A percentile compares a stretch with the other conserved stretches of the same genome.
These are phyloP conservation scores for Blastomyces emzantsi DNA, from an alignment of 2,329 filamentous ascomycete species.

Conservation along the genomic window DNA sequence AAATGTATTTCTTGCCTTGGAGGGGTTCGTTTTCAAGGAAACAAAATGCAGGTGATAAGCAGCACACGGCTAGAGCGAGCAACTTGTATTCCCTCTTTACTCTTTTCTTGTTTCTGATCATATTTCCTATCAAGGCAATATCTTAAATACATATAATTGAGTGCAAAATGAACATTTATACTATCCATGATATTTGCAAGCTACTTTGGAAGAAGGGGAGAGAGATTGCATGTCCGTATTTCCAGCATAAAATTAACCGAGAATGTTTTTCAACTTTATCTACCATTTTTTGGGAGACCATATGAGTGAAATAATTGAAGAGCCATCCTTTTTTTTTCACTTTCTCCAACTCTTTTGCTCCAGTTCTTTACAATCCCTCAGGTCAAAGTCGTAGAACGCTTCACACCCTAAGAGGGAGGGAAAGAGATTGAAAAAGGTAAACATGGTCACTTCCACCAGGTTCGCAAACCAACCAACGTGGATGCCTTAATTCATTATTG, in stretches of 20 bases:
- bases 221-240: neutral
- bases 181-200: neutral
- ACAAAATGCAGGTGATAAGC: neutral
- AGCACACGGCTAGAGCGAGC: neutral
- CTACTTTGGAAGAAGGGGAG: neutral
- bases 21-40: neutral
- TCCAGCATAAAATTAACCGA: neutral
- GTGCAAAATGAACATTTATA: neutral
- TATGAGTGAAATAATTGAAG: neutral
- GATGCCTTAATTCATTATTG: no score
- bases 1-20: no score
- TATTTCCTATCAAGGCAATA: neutral
- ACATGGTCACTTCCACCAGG: no score
- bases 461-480: no score
- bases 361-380: neutral
- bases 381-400: neutral
- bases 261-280: neutral
- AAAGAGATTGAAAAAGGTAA: neutral
- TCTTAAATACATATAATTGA: neutral
- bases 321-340: neutral
- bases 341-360: neutral
- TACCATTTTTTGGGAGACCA: neutral
- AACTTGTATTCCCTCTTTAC: neutral
- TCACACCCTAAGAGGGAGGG: neutral
- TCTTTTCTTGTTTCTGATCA: neutral